phyloP scores from a whole-genome alignment of 1,284 basidiomycete genomes.

The Caloboletus inedulis region DNA sequence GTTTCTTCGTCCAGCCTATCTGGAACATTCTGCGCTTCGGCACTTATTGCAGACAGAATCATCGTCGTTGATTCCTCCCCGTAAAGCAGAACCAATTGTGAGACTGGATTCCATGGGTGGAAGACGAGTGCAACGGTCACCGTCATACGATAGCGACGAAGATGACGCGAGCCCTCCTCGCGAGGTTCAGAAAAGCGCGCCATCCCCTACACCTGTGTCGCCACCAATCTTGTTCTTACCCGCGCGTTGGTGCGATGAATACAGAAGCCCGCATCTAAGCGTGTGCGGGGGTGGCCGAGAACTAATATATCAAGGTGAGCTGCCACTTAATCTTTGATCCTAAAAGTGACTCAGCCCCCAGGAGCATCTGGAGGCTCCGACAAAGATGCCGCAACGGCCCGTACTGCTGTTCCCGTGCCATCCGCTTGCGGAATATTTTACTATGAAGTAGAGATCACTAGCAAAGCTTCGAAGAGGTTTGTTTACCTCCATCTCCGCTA shows the following conservation, averaged over 20 bases:
- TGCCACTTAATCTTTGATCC: neutral
- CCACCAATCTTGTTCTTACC: conserved; percentile 59
- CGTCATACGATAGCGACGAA: conserved; percentile 56
- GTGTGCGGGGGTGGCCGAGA: conserved; percentile 71
- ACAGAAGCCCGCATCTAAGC: conserved; percentile 55
- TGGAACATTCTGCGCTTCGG: conserved; percentile 70
- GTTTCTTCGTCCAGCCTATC: conserved; percentile 67
- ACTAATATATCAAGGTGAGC: conserved; percentile 59
- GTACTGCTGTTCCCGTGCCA: conserved; percentile 74
- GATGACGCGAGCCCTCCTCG: conserved; percentile 54
- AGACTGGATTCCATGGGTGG: conserved; percentile 16
- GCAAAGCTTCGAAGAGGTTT: conserved; percentile 75
- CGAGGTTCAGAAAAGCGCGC: conserved; percentile 31
- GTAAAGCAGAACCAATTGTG: conserved; percentile 36
- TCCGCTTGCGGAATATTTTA: conserved; percentile 86
- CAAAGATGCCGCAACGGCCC: conserved; percentile 77
- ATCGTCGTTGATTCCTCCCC: conserved; percentile 38
- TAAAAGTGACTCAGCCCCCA: conserved; percentile 21
- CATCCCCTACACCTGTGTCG: conserved; percentile 28
- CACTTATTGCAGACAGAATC: conserved; percentile 64
- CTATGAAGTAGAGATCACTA: conserved; percentile 77
- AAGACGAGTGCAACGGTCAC: conserved; percentile 30
- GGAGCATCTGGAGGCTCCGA: conserved; percentile 60
- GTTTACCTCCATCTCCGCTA: conserved; percentile 21
- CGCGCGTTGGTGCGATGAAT: conserved; percentile 73